Conservation (phyloP, 1,284 basidiomycete genomes). For the Vanrija humicola region DNA sequence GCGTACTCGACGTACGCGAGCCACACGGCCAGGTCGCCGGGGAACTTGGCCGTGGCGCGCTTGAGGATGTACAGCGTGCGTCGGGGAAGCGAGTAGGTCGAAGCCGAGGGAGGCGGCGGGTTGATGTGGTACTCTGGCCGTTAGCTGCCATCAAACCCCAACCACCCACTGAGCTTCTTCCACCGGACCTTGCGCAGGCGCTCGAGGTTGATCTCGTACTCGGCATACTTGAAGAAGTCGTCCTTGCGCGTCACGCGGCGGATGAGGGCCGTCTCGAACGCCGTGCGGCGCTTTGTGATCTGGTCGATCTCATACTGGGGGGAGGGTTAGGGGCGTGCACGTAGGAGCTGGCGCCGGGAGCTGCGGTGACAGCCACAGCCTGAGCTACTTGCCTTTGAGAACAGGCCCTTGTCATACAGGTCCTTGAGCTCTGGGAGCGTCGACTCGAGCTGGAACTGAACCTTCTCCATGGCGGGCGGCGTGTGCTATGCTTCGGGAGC, state of each 20-base stretch:
- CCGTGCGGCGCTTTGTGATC: slow-evolving; percentile 79
- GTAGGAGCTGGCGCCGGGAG: not conserved
- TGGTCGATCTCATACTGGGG: slow-evolving; percentile 70
- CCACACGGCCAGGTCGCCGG: slow-evolving; percentile 81
- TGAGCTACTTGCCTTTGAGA: slow-evolving; percentile 63
- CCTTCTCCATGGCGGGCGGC: slow-evolving; percentile 70
- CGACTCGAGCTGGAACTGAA: slow-evolving; percentile 92
- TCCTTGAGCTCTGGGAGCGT: slow-evolving; percentile 96
- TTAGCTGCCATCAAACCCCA: not conserved
- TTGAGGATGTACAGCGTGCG: slow-evolving; percentile 87
- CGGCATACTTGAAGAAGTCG: slow-evolving; percentile 86
- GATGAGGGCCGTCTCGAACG: slow-evolving; percentile 77
- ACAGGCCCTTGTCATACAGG: slow-evolving; percentile 79
- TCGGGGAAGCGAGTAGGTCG: slow-evolving; percentile 74
- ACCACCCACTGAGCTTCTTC: slow-evolving; percentile 63
- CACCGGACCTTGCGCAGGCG: slow-evolving; percentile 69
- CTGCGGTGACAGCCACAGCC: not conserved
- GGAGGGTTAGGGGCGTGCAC: not conserved
- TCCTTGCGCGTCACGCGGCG: slow-evolving; percentile 76
- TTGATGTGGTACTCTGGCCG: slow-evolving; percentile 39
- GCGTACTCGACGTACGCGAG: slow-evolving; percentile 81
- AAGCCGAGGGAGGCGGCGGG: slow-evolving; percentile 60
- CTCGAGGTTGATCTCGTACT: slow-evolving; percentile 88
- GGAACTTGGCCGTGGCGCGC: slow-evolving; percentile 82
- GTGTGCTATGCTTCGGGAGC: not conserved